These are phyloP conservation scores for Termitomyces sp. DNA, from an alignment of 768 basidiomycete genomes.

Conservation along the genomic window DNA sequence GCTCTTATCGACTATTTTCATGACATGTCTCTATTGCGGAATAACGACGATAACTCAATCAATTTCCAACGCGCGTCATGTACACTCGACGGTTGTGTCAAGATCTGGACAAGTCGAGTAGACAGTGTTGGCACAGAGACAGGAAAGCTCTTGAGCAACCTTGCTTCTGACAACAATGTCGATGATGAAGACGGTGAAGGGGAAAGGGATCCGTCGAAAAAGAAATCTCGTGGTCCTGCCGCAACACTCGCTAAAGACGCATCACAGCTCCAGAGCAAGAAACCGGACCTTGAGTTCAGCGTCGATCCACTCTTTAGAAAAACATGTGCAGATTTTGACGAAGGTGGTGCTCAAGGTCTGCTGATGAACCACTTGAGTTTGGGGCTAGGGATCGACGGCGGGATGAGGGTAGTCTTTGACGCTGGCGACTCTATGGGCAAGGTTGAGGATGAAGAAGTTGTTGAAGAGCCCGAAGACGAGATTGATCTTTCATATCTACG, in stretches of 20 bases:
- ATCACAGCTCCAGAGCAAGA: constrained; percentile 79
- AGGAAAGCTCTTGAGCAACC: constrained; percentile 88
- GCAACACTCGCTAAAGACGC: constrained; percentile 89
- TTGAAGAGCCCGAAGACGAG: constrained; percentile 64
- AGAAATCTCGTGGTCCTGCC: constrained; percentile 63
- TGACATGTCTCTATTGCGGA: constrained; percentile 93
- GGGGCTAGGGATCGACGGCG: constrained; percentile 73
- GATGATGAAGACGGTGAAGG: constrained; percentile 59
- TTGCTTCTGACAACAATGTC: constrained; percentile 52
- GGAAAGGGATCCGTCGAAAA: constrained; percentile 53
- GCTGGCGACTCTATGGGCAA: constrained; percentile 87
- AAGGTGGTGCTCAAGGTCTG: constrained; percentile 93
- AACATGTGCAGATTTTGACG: constrained; percentile 97
- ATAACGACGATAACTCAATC: constrained; percentile 91
- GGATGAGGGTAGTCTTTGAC: constrained; percentile 90
- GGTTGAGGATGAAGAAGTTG: constrained; percentile 70
- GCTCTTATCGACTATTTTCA: constrained; percentile 99
- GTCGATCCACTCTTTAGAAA: constrained; percentile 98
- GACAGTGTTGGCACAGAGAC: constrained; percentile 97
- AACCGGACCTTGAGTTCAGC: constrained; percentile 90
- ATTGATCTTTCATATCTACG: constrained; percentile 62
- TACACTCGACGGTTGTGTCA: constrained; percentile 97
- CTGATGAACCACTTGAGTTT: constrained; percentile 93
- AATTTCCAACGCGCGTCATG: constrained; percentile 99
- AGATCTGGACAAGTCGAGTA: constrained; percentile 98